Percentiles rank a stretch among this genome's conserved stretches.
Conservation (phyloP, 129 eudicot genomes). For the Tanacetum coccineum region DNA sequence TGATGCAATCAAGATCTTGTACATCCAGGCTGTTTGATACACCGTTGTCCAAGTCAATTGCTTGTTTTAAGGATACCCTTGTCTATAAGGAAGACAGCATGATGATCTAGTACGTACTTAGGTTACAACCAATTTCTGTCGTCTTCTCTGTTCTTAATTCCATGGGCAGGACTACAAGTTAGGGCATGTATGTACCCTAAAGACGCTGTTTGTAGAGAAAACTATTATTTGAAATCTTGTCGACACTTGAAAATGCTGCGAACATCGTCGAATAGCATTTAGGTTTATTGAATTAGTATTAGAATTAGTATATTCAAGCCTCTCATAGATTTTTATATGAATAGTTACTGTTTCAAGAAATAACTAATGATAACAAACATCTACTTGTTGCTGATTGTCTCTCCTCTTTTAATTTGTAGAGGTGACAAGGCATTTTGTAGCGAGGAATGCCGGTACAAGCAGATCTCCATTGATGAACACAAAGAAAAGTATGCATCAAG, state of each 20-base stretch:
- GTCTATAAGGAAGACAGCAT: not conserved
- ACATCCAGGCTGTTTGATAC: slow-evolving; percentile 2
- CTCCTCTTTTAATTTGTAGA: slow-evolving; percentile 30
- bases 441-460: slow-evolving; percentile 68
- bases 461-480: slow-evolving; percentile 52
- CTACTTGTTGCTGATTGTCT: slow-evolving; percentile 1
- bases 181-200: not conserved
- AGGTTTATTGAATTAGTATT: not conserved
- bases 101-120: not conserved
- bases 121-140: slow-evolving; percentile 1
- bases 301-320: not conserved
- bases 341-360: not conserved
- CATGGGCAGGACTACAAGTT: not conserved
- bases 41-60: slow-evolving; percentile 12
- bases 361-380: not conserved
- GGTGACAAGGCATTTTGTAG: slow-evolving; percentile 88
- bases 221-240: not conserved
- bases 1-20: slow-evolving; percentile 19
- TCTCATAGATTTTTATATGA: not conserved
- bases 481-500: slow-evolving; percentile 52
- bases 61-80: not conserved
- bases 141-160: not conserved
- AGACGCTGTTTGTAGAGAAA: not conserved
- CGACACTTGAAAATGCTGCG: not conserved
- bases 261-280: not conserved